Conservation (phyloP, 305 asterid genomes). For the Solanum aculeatissimum region DNA sequence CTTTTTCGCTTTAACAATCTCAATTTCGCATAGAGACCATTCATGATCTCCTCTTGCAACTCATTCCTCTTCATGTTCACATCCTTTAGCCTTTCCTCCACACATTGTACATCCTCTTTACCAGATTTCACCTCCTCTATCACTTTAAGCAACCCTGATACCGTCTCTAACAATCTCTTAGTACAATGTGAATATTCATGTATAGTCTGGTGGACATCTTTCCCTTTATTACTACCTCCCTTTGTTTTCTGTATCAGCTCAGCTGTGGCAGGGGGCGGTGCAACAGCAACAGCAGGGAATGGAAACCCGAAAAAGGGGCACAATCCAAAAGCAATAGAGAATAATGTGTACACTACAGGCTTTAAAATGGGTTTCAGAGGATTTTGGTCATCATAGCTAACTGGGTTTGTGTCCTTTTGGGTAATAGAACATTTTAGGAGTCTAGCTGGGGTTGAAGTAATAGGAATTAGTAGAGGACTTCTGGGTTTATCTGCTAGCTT, state of each 20-base stretch:
- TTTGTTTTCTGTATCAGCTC: conserved; percentile 1
- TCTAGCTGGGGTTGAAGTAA: neutral
- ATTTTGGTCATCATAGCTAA: conserved; percentile 10
- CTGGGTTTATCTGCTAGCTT: neutral
- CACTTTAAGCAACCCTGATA: conserved; percentile 29
- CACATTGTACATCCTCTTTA: conserved; percentile 14
- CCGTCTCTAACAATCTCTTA: conserved; percentile 41
- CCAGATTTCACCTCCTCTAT: conserved; percentile 48
- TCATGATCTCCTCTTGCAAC: conserved; percentile 63
- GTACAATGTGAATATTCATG: conserved; percentile 61
- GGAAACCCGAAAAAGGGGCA: conserved; percentile 44
- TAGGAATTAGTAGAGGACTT: neutral
- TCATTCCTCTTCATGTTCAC: conserved; percentile 37
- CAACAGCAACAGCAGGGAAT: conserved; percentile 38
- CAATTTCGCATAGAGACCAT: conserved; percentile 43
- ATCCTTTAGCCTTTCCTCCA: conserved; percentile 44
- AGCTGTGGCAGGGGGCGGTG: conserved; percentile 4
- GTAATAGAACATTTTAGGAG: neutral
- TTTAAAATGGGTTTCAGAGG: conserved; percentile 24
- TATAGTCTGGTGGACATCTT: conserved; percentile 20
- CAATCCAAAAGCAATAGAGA: conserved; percentile 39
- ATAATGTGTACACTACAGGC: conserved; percentile 46
- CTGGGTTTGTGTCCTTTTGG: neutral
- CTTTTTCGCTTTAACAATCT: conserved; percentile 34
- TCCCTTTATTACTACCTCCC: neutral